Evolutionary conservation across 1,284 basidiomycete species (phyloP).

Genomic region (Ustilago sp.): DNA sequence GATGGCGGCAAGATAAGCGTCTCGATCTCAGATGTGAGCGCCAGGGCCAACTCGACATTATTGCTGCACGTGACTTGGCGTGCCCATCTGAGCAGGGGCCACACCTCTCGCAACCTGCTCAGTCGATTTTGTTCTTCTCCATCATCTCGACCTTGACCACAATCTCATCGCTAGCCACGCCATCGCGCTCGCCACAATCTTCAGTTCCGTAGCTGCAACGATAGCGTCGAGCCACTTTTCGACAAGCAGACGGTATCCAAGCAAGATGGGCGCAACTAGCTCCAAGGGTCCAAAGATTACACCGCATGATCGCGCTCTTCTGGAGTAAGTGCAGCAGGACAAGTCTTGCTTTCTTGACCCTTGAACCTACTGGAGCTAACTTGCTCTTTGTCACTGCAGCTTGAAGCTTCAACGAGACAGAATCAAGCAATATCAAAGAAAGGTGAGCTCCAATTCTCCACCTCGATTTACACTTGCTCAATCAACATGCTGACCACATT

Average conservation of each 20-base stretch:
- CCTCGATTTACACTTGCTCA: not conserved
- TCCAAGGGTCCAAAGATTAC: slow-evolving; percentile 78
- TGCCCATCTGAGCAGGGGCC: not conserved
- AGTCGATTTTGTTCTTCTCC: slow-evolving; percentile 12
- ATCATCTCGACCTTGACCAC: not conserved
- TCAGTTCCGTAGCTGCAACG: too few species aligned
- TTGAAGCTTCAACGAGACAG: slow-evolving; percentile 96
- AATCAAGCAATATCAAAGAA: slow-evolving; percentile 92
- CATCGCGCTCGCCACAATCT: not conserved
- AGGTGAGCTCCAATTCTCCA: slow-evolving; percentile 73
- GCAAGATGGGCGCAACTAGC: slow-evolving; percentile 53
- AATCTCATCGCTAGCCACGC: not conserved
- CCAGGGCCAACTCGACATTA: slow-evolving; percentile 11
- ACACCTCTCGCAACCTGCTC: too few species aligned
- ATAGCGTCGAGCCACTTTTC: too few species aligned
- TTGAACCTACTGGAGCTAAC: not conserved
- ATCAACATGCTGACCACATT: not conserved
- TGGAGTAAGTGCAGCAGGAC: slow-evolving; percentile 77
- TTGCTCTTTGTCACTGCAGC: slow-evolving; percentile 70
- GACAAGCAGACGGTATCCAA: not conserved
- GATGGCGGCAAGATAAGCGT: slow-evolving; percentile 6
- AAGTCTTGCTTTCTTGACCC: slow-evolving; percentile 2
- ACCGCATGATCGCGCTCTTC: slow-evolving; percentile 88
- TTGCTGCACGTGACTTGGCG: slow-evolving; percentile 6
- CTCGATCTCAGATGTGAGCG: slow-evolving; percentile 5